Base-by-base conservation (phyloP, 202 grass and related monocot genomes). In the Brachypodium distachyon region DNA sequence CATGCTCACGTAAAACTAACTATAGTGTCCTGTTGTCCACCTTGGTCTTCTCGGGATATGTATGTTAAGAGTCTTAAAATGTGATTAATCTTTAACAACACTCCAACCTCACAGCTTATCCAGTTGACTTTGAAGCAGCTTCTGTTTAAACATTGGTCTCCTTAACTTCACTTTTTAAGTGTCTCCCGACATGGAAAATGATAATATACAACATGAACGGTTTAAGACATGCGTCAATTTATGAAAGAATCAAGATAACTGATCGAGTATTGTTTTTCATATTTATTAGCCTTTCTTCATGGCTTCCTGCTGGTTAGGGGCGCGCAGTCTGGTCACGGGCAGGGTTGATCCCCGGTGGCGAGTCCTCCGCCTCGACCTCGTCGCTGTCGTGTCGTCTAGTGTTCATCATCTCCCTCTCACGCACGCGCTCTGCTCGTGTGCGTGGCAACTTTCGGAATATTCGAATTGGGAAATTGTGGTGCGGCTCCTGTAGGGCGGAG, bases 61-160 rank as follows among this genome's bases (percentile, higher is more conserved):
- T n/a, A n/a, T 64, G 21, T 50, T 56, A 50, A 9, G 64, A 5
- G 57, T 34, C 9, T 6, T 31, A 67, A 61, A 53, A 53, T 51
- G 27, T 52, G 61, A 54, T 4, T 61, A 23, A 47, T 61, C 7
- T 51, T 77, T 12, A 52, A 38, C 31, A n/a, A 22, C 3, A 28
- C 6, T 62, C 43, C 37, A 55, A 83, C 34, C 44, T 47, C 53
- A 74, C 67, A 27, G 61, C 60, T 26, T 72, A 54, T 27, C 49
- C 36, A 36, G 27, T 69, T 75, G 80, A 68, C 80, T 46, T 61
- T 51, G 33, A 43, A 79, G 40, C 29, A 39, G 8, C 66, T 18
- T 67, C 10, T 17, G 18, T 65, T 23, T 73, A 60, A 8, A 55
- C 67, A 36, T 28, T 44, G 47, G 22, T 21, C n/a, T 22, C 36